These are phyloP conservation scores for Massariosphaeria phaeospora DNA, from an alignment of 495 filamentous ascomycete species.

Conservation along the genomic window DNA sequence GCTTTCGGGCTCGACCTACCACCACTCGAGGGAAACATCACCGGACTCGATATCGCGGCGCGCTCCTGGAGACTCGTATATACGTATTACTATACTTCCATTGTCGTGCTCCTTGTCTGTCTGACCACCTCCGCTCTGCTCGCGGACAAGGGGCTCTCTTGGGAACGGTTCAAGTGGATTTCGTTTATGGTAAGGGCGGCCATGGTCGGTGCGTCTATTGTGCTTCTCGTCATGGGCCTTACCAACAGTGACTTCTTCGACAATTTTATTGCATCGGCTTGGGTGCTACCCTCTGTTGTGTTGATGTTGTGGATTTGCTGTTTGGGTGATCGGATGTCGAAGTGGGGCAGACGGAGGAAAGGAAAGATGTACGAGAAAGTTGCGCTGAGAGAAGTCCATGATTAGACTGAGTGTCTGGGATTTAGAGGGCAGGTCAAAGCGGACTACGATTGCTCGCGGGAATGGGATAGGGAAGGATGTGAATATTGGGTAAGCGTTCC, in stretches of 20 bases:
- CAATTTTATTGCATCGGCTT: background rate
- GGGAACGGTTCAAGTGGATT: background rate
- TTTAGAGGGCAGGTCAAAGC: too few species aligned
- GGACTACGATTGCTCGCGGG: too few species aligned
- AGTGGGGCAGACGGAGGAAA: conserved; percentile 7
- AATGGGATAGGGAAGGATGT: too few species aligned
- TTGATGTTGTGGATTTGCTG: conserved; percentile 8
- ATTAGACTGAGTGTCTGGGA: too few species aligned
- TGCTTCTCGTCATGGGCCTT: background rate
- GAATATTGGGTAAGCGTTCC: too few species aligned
- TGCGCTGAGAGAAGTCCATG: too few species aligned
- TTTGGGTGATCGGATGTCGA: conserved; percentile 9
- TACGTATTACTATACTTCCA: conserved; percentile 16
- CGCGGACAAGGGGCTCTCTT: background rate
- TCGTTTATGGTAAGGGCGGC: background rate
- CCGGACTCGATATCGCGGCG: background rate
- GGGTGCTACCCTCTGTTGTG: conserved; percentile 11
- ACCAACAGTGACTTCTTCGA: background rate
- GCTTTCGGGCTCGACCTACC: conserved; percentile 3
- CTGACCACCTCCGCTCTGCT: conserved; percentile 14
- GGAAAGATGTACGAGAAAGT: background rate
- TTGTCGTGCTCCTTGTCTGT: conserved; percentile 6
- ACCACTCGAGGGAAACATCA: background rate
- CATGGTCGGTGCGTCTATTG: background rate
- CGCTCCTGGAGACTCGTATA: conserved; percentile 14